A percentile compares a stretch with the other conserved stretches of the same genome.
Conservation (phyloP, 345 rosid genomes). For the Camelina sativa region DNA sequence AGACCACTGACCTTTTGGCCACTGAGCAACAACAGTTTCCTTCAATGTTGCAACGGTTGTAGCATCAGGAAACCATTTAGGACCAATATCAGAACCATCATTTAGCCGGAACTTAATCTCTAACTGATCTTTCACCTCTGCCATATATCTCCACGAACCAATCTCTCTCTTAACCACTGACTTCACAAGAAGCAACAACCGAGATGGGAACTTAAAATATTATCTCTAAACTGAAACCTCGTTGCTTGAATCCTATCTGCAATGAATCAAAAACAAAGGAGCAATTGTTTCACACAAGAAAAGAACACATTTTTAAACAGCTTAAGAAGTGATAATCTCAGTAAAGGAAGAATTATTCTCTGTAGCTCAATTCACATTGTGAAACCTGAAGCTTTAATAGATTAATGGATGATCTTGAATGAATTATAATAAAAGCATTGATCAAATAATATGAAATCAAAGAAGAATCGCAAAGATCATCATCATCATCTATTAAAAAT, state of each 20-base stretch:
- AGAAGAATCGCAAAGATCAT: conserved; percentile 2
- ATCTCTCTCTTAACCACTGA: conserved; percentile 13
- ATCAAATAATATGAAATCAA: not conserved
- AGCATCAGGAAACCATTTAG: conserved; percentile 75
- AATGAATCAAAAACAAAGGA: not conserved
- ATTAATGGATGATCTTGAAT: conserved; percentile 1
- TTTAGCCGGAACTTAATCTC: conserved; percentile 88
- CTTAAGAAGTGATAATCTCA: not conserved
- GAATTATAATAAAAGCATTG: not conserved
- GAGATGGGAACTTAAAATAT: not conserved
- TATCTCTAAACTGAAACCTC: not conserved
- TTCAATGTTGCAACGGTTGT: conserved; percentile 86
- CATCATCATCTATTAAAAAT: not conserved
- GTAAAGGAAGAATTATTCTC: not conserved
- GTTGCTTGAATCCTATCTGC: conserved; percentile 17
- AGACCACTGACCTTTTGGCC: conserved; percentile 78
- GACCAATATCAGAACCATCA: conserved; percentile 94
- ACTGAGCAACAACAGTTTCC: conserved; percentile 81
- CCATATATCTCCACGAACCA: conserved; percentile 53
- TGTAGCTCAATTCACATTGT: conserved; percentile 8
- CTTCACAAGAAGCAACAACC: not conserved
- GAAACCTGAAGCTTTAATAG: not conserved
- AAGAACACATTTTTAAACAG: conserved; percentile 1
- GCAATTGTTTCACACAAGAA: not conserved
- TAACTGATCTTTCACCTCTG: conserved; percentile 74